A percentile compares a stretch with the other conserved stretches of the same genome.
phyloP scores from a whole-genome alignment of 805 yeast genomes.

The Yamadazyma phyllophila region DNA sequence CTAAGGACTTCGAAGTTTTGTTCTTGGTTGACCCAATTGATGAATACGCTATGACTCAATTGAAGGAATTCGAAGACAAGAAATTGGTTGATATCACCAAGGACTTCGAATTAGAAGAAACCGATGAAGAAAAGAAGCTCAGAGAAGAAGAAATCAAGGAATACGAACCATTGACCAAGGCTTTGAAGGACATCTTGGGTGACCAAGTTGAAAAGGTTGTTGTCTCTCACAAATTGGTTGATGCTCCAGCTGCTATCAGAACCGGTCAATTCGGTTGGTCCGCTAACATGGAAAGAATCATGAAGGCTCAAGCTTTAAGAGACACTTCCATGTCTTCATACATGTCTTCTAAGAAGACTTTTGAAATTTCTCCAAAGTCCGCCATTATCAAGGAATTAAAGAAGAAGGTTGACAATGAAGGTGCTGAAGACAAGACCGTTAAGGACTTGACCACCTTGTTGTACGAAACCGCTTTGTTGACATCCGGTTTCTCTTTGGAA shows the following conservation, averaged over 20 bases:
- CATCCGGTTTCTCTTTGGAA: slow-evolving; percentile 98
- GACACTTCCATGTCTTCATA: slow-evolving; percentile 98
- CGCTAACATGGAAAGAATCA: slow-evolving; percentile 99
- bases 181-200: slow-evolving; percentile 95
- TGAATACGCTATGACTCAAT: slow-evolving; percentile 98
- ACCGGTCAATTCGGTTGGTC: slow-evolving; percentile 99
- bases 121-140: slow-evolving; percentile 93
- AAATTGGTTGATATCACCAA: slow-evolving; percentile 97
- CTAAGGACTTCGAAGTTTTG: slow-evolving; percentile 96
- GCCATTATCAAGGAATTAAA: slow-evolving; percentile 93
- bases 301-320: slow-evolving; percentile 99
- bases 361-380: slow-evolving; percentile 97
- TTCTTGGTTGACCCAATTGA: slow-evolving; percentile 99
- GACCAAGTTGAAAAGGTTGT: slow-evolving; percentile 99
- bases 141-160: slow-evolving; percentile 93
- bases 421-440: slow-evolving; percentile 97
- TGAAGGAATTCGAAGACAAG: slow-evolving; percentile 99
- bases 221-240: slow-evolving; percentile 94
- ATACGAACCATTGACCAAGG: slow-evolving; percentile 90
- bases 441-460: slow-evolving; percentile 94
- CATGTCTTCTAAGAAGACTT: slow-evolving; percentile 99
- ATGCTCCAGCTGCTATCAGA: slow-evolving; percentile 99
- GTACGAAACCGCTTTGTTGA: slow-evolving; percentile 96
- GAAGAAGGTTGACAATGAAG: slow-evolving; percentile 94
- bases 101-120: slow-evolving; percentile 98